Conservation (phyloP, 1,139 yeast species). For the Hemisphaericaspora xylofermentans region DNA sequence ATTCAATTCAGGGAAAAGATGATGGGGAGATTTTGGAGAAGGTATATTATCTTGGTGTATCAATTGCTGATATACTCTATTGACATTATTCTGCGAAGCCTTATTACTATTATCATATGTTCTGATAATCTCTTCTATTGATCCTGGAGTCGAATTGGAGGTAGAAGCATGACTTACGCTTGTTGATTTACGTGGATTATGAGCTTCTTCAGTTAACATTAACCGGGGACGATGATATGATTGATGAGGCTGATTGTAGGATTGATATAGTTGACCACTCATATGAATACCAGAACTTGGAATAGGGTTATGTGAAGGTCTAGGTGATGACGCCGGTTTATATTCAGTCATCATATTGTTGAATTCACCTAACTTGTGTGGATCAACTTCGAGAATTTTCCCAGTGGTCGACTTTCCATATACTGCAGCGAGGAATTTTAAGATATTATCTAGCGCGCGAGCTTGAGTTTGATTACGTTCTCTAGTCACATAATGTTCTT, state of each 20-base stretch:
- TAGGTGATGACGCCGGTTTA: slow-evolving; percentile 3
- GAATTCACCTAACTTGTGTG: slow-evolving; percentile 6
- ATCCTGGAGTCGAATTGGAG: slow-evolving; percentile 17
- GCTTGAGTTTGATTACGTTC: slow-evolving; percentile 86
- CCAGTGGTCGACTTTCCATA: slow-evolving; percentile 68
- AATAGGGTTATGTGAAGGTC: slow-evolving; percentile 4
- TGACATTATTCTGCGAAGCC: slow-evolving; percentile 19
- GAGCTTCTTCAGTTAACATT: slow-evolving; percentile 45
- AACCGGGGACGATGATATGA: slow-evolving; percentile 37
- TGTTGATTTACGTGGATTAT: slow-evolving; percentile 15
- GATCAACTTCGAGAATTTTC: slow-evolving; percentile 39
- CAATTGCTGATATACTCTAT: slow-evolving; percentile 33
- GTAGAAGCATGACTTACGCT: slow-evolving; percentile 3
- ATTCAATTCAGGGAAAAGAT: slow-evolving; percentile 34
- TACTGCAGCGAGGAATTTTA: slow-evolving; percentile 81
- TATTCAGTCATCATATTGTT: slow-evolving; percentile 11
- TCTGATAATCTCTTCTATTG: slow-evolving; percentile 40
- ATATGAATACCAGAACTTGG: neutral
- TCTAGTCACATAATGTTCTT: slow-evolving; percentile 77
- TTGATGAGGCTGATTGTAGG: slow-evolving; percentile 12
- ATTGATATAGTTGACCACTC: no score
- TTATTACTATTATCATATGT: slow-evolving; percentile 21
- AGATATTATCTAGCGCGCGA: slow-evolving; percentile 81
- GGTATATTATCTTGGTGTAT: slow-evolving; percentile 24
- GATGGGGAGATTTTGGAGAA: slow-evolving; percentile 26